These are phyloP conservation scores for Magnolia sinica DNA, from an alignment of 164 flowering plant species.

Conservation along the genomic window DNA sequence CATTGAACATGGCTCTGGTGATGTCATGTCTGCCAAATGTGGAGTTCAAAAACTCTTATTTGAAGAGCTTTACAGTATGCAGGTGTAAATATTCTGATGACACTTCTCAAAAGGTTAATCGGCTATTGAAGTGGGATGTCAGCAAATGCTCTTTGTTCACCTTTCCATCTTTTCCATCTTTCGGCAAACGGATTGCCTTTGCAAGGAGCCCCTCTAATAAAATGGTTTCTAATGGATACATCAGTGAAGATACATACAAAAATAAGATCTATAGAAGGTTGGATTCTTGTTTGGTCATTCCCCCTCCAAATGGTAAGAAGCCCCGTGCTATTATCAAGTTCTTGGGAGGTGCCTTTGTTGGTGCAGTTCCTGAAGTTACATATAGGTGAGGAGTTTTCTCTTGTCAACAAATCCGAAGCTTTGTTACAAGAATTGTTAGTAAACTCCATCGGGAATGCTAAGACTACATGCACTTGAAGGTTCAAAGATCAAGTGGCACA, in stretches of 20 bases:
- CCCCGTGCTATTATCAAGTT: conserved; percentile 78
- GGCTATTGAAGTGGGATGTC: background rate
- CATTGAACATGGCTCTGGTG: conserved; percentile 15
- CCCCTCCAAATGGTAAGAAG: conserved; percentile 61
- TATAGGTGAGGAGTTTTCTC: conserved; percentile 46
- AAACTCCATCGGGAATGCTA: background rate
- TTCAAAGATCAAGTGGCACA: no score
- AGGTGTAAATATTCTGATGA: background rate
- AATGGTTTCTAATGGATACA: conserved; percentile 34
- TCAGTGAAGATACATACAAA: conserved; percentile 17
- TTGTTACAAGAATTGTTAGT: background rate
- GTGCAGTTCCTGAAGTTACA: conserved; percentile 89
- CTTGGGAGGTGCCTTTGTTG: conserved; percentile 93
- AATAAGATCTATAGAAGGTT: conserved; percentile 40
- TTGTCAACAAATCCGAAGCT: background rate
- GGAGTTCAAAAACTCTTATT: conserved; percentile 7
- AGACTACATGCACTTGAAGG: no score
- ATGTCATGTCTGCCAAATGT: conserved; percentile 14
- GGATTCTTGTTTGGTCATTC: conserved; percentile 68
- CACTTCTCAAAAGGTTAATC: conserved; percentile 7
- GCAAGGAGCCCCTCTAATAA: conserved; percentile 12
- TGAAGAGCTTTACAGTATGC: conserved; percentile 3
- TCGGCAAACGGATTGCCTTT: conserved; percentile 5
- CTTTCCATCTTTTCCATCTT: conserved; percentile 10
- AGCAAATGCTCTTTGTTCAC: background rate